Evolutionary conservation across 495 filamentous ascomycete genomes (phyloP).

Genomic region (Aspergillus nidulans): DNA sequence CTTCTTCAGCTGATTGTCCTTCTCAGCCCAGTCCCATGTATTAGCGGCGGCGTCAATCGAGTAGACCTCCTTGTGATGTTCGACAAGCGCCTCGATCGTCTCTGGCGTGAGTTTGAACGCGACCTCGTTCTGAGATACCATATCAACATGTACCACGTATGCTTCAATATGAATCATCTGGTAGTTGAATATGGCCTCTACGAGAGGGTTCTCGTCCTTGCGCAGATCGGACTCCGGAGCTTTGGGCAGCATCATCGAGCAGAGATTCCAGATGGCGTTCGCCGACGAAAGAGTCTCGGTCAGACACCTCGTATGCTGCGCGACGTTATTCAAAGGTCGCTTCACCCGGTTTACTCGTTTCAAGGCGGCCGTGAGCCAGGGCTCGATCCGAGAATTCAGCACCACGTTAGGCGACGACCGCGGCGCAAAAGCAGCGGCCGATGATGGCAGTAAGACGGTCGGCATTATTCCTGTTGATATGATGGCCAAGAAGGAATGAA

Average conservation of each 20-base stretch:
- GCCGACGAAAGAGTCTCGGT: slow-evolving; percentile 91
- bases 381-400: slow-evolving; percentile 87
- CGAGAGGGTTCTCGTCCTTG: slow-evolving; percentile 78
- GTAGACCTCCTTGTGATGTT: slow-evolving; percentile 96
- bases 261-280: slow-evolving; percentile 93
- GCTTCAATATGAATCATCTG: slow-evolving; percentile 94
- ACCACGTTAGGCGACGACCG: slow-evolving; percentile 94
- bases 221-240: slow-evolving; percentile 82
- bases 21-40: slow-evolving; percentile 96
- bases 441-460: slow-evolving; percentile 85
- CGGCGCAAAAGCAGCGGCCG: slow-evolving; percentile 94
- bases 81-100: slow-evolving; percentile 89
- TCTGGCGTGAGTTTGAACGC: slow-evolving; percentile 98
- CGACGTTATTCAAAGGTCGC: slow-evolving; percentile 94
- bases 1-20: slow-evolving; percentile 94
- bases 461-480: slow-evolving; percentile 63
- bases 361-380: slow-evolving; percentile 93
- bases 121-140: slow-evolving; percentile 96
- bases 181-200: slow-evolving; percentile 91
- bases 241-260: slow-evolving; percentile 89
- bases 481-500: slow-evolving; percentile 15
- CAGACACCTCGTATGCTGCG: slow-evolving; percentile 93
- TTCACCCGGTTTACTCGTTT: slow-evolving; percentile 98
- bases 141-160: slow-evolving; percentile 98
- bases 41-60: slow-evolving; percentile 83